Conservation (phyloP, 306 rosid genomes). For the Benincasa hispida region DNA sequence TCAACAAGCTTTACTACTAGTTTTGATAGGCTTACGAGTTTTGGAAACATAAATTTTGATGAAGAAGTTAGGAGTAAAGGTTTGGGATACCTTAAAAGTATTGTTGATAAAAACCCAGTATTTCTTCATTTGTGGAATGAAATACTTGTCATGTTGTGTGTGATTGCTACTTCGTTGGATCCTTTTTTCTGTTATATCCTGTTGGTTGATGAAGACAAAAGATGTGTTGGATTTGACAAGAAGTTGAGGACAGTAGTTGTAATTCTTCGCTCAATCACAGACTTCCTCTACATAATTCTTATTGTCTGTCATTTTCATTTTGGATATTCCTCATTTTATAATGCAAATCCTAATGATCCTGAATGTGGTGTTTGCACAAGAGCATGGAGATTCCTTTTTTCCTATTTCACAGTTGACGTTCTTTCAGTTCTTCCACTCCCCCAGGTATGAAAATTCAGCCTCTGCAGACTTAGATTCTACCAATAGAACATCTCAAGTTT, state of each 20-base stretch:
- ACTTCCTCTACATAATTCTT: not conserved
- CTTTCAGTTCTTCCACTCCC: conserved; percentile 14
- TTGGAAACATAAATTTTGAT: not conserved
- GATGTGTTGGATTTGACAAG: conserved; percentile 1
- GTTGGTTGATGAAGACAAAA: not conserved
- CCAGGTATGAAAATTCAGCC: not conserved
- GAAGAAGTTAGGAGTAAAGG: not conserved
- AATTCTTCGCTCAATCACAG: conserved; percentile 3
- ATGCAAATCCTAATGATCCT: not conserved
- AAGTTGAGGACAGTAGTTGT: not conserved
- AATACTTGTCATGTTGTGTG: not conserved
- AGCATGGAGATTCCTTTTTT: not conserved
- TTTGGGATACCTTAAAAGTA: not conserved
- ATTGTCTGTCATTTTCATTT: not conserved
- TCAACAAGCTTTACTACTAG: not conserved
- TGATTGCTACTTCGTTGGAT: conserved; percentile 3
- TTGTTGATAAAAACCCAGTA: not conserved
- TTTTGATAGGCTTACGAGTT: not conserved
- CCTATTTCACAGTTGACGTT: conserved; percentile 2
- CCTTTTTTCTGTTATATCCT: conserved; percentile 5
- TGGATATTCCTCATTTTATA: not conserved
- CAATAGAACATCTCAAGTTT: not conserved
- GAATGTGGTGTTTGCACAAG: not conserved
- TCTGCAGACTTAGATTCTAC: not conserved
- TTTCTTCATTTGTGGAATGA: conserved; percentile 5